Conservation (phyloP, 2,329 filamentous ascomycete genomes). For the Colletotrichum caudatum region DNA sequence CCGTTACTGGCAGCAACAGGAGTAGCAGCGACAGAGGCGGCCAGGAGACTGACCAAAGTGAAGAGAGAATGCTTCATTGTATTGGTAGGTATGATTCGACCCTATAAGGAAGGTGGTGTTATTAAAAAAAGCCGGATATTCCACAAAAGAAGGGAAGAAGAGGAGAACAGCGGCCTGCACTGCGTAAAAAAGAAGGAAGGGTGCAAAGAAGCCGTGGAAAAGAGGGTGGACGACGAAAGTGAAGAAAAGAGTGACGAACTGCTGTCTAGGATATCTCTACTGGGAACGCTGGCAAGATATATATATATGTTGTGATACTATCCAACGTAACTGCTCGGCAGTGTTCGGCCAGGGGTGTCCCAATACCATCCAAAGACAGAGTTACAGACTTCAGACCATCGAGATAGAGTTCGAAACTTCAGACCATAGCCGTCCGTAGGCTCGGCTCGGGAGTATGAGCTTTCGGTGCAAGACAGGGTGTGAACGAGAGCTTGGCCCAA, state of each 20-base stretch:
- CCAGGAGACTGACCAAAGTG: slow-evolving; percentile 31
- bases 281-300: background rate
- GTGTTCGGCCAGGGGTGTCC: background rate
- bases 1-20: slow-evolving; percentile 16
- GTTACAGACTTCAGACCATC: slow-evolving; percentile 32
- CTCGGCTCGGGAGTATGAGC: slow-evolving; percentile 20
- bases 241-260: slow-evolving; percentile 12
- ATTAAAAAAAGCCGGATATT: slow-evolving; percentile 1
- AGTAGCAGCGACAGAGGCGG: slow-evolving; percentile 28
- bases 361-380: slow-evolving; percentile 31
- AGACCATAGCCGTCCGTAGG: too few relatives aligned
- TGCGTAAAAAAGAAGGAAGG: slow-evolving; percentile 43
- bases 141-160: slow-evolving; percentile 29
- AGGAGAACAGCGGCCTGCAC: slow-evolving; percentile 39
- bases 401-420: background rate
- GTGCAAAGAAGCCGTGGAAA: slow-evolving; percentile 11
- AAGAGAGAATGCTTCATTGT: slow-evolving; percentile 34
- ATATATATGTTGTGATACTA: background rate
- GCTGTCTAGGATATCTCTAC: rapidly evolving
- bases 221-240: slow-evolving; percentile 5
- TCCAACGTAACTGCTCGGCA: background rate
- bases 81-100: background rate
- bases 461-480: background rate
- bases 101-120: slow-evolving; percentile 8
- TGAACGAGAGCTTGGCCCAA: slow-evolving; percentile 22